Percentiles rank a stretch among this genome's conserved stretches.
These are phyloP conservation scores for Podospora australis DNA, from an alignment of 495 filamentous ascomycete genomes.

Conservation along the genomic window DNA sequence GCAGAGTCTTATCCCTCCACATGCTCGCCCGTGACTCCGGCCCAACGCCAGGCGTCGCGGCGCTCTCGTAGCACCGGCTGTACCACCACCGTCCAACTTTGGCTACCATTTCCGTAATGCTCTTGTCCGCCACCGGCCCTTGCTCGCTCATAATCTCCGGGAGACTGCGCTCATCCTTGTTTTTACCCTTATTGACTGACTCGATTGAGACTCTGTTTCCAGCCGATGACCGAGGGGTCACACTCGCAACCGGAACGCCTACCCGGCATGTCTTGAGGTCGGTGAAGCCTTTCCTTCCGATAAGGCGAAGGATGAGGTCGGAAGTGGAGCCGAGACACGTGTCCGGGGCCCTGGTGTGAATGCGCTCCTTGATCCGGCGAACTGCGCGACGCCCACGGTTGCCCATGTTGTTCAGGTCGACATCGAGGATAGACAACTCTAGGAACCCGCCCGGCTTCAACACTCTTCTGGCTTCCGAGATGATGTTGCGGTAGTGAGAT, in stretches of 20 bases:
- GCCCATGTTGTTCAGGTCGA: slow-evolving; percentile 85
- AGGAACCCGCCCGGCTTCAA: slow-evolving; percentile 85
- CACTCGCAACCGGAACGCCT: slow-evolving; percentile 79
- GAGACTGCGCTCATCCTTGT: slow-evolving; percentile 51
- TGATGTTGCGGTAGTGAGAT: slow-evolving; percentile 64
- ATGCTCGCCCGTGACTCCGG: slow-evolving; percentile 55
- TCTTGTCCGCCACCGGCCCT: slow-evolving; percentile 59
- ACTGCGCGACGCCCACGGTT: slow-evolving; percentile 68
- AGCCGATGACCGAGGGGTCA: slow-evolving; percentile 38
- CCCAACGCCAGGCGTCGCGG: slow-evolving; percentile 44
- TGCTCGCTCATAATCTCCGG: slow-evolving; percentile 65
- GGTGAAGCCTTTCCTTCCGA: slow-evolving; percentile 74
- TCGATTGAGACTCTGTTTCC: slow-evolving; percentile 5
- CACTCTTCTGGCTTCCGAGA: slow-evolving; percentile 86
- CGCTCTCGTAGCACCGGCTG: slow-evolving; percentile 76
- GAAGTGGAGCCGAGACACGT: slow-evolving; percentile 67
- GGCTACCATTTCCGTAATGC: slow-evolving; percentile 85
- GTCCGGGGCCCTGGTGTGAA: slow-evolving; percentile 51
- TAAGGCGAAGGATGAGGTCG: slow-evolving; percentile 68
- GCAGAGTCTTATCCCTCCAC: slow-evolving; percentile 68
- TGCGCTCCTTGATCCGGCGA: slow-evolving; percentile 67
- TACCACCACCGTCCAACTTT: slow-evolving; percentile 97
- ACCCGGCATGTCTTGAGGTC: slow-evolving; percentile 84
- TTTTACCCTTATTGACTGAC: background rate
- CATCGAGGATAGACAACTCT: slow-evolving; percentile 77